Conservation (phyloP, 352 stramenopile genomes). For the Phytopythium chamaehyphon region DNA sequence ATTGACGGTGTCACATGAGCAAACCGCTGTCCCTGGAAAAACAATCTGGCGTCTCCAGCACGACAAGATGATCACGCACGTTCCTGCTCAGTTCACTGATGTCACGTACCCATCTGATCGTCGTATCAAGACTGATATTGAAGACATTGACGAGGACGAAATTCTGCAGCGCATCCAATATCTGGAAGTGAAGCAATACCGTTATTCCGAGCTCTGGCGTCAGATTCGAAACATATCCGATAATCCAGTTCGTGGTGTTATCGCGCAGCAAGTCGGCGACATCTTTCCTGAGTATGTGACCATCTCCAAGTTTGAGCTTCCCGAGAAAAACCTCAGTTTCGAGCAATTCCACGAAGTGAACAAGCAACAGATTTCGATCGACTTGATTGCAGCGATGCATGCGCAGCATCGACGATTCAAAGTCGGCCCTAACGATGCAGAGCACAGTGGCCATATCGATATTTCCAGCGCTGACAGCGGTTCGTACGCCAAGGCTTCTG, state of each 20-base stretch:
- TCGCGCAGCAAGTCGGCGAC: conserved; percentile 89
- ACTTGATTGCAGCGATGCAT: conserved; percentile 89
- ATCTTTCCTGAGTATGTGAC: conserved; percentile 93
- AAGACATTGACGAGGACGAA: conserved; percentile 84
- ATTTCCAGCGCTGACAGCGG: conserved; percentile 42
- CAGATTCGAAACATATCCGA: conserved; percentile 78
- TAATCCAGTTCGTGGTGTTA: conserved; percentile 84
- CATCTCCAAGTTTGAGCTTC: conserved; percentile 78
- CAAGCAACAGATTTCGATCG: conserved; percentile 90
- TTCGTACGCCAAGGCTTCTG: conserved; percentile 30
- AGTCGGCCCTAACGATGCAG: conserved; percentile 41
- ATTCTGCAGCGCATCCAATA: conserved; percentile 87
- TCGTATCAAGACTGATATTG: conserved; percentile 92
- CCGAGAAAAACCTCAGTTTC: conserved; percentile 87
- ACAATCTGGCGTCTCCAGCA: conserved; percentile 46
- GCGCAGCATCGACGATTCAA: conserved; percentile 70
- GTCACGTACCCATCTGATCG: conserved; percentile 91
- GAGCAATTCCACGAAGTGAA: conserved; percentile 93
- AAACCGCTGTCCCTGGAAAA: conserved; percentile 41
- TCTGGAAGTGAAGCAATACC: conserved; percentile 88
- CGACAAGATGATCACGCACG: conserved; percentile 59
- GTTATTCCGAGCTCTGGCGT: conserved; percentile 90
- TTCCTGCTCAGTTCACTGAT: conserved; percentile 88
- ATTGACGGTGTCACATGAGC: conserved; percentile 40
- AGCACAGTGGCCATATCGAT: conserved; percentile 35